Base-by-base conservation (phyloP, 2,329 filamentous ascomycete genomes). In the Clonostachys chloroleuca region DNA sequence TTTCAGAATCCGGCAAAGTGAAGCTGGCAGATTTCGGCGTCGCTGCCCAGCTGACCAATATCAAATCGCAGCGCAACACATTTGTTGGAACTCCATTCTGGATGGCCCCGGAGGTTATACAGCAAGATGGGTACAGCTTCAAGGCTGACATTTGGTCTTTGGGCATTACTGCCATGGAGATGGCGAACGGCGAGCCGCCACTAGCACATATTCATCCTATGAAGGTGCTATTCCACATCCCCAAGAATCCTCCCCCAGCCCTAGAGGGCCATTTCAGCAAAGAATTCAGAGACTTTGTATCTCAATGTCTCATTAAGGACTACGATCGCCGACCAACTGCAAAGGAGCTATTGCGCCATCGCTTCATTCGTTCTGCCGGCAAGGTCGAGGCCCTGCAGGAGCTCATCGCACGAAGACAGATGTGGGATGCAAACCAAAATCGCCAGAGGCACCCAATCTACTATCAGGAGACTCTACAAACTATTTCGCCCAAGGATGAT, bases 21-120 rank as follows among this genome's bases (percentile, higher is more conserved):
- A 97, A 97, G 74, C 77, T 97, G 56, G 92, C 92, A 39, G 92
- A 99, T 68, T 99, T 99, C 62, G 94, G 94, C 50, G 94, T 99
- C 40, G 94, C 94, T 8, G 92, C 94, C 33, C 94, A 99, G 66
- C 77, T 99, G 59, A 95, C 90, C 51, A 96, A 96, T 63, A 95
- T 97, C 71, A 96, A 96, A 69, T 96, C 92, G 3, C 91, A 96
- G 66, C 84, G 94, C 47, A 92, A 97, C 67, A 99, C 94, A 0
- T 97, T 99, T 60, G 94, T 99, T 17, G 94, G 94, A 17, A 97
- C 92, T 0, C 94, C 94, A 0, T 96, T 95, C 62, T 96, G 91
- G 91, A 95, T 96, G 91, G 91, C 91, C 1, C 91, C 91, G 2
- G 91, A 96, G 62, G 91, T 96, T 35, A 96, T 96, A 55, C 86